A percentile compares a stretch with the other conserved stretches of the same genome.
These are phyloP conservation scores for Naematelia aurantialba DNA, from an alignment of 768 basidiomycete genomes.

Conservation along the genomic window DNA sequence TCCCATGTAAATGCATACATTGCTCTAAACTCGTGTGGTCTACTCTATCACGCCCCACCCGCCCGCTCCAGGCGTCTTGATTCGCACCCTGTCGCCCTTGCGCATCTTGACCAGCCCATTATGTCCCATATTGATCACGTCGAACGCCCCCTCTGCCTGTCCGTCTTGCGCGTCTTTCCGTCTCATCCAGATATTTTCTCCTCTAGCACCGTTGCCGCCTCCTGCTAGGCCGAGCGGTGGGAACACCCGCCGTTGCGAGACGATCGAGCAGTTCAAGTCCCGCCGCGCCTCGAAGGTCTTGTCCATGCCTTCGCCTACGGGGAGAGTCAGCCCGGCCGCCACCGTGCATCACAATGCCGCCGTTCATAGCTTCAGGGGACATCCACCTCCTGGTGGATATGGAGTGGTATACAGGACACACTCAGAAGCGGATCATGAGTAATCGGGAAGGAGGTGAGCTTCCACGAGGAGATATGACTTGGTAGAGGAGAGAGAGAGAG, in stretches of 20 bases:
- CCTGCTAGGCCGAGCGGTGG: slow-evolving; percentile 21
- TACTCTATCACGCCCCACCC: slow-evolving; percentile 24
- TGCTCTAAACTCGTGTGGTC: too few relatives aligned
- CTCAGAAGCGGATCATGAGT: too few relatives aligned
- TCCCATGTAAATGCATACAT: not conserved
- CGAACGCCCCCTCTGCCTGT: slow-evolving; percentile 9
- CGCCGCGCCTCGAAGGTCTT: slow-evolving; percentile 12
- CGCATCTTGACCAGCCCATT: slow-evolving; percentile 27
- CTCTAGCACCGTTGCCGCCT: slow-evolving; percentile 15
- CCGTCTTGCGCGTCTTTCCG: too few relatives aligned
- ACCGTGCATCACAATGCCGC: too few relatives aligned
- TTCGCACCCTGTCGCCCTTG: slow-evolving; percentile 29
- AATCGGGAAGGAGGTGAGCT: too few relatives aligned
- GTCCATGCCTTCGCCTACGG: slow-evolving; percentile 18
- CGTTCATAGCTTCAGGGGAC: too few relatives aligned
- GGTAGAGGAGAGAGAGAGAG: too few relatives aligned
- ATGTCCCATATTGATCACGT: slow-evolving; percentile 21
- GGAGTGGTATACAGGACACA: too few relatives aligned
- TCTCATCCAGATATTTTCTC: slow-evolving; percentile 14
- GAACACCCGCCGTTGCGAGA: slow-evolving; percentile 22
- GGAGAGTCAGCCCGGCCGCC: too few relatives aligned
- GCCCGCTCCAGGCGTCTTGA: slow-evolving; percentile 37
- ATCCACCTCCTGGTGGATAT: too few relatives aligned
- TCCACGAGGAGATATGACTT: too few relatives aligned
- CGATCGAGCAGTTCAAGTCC: slow-evolving; percentile 17